These are phyloP conservation scores for Hygrophorus pudorinus DNA, from an alignment of 768 basidiomycete genomes.

Conservation along the genomic window DNA sequence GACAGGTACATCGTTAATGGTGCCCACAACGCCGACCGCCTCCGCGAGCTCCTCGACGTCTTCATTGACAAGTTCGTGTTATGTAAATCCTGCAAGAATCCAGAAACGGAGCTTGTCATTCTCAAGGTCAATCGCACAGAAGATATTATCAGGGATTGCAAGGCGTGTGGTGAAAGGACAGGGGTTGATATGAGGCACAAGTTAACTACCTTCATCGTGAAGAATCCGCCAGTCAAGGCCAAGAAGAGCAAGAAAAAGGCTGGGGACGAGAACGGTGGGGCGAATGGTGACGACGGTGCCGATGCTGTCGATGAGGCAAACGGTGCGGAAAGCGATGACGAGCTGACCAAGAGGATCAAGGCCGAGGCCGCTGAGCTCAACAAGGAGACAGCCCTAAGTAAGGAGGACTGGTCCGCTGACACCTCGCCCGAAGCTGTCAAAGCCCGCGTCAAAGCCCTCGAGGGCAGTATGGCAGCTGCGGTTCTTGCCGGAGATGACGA, in stretches of 20 bases:
- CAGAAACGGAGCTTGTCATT: slow-evolving; percentile 92
- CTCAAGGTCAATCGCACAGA: slow-evolving; percentile 74
- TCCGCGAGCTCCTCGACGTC: slow-evolving; percentile 89
- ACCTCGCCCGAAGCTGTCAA: slow-evolving; percentile 85
- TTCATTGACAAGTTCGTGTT: slow-evolving; percentile 99
- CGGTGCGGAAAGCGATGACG: slow-evolving; percentile 79
- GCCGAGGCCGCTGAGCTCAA: slow-evolving; percentile 77
- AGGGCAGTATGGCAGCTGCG: slow-evolving; percentile 43
- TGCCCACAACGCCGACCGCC: slow-evolving; percentile 81
- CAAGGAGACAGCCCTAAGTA: slow-evolving; percentile 44
- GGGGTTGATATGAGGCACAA: slow-evolving; percentile 95
- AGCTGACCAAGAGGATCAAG: slow-evolving; percentile 83
- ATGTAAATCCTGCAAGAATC: slow-evolving; percentile 97
- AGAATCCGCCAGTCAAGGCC: slow-evolving; percentile 89
- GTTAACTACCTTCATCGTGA: slow-evolving; percentile 90
- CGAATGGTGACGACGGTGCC: slow-evolving; percentile 19
- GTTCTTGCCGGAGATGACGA: slow-evolving; percentile 65
- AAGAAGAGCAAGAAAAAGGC: slow-evolving; percentile 60
- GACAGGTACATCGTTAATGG: slow-evolving; percentile 99
- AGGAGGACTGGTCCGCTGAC: slow-evolving; percentile 88
- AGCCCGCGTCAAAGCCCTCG: slow-evolving; percentile 66
- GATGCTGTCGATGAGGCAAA: slow-evolving; percentile 34
- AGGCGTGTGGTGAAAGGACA: slow-evolving; percentile 92
- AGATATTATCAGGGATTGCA: slow-evolving; percentile 92
- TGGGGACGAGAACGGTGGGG: slow-evolving; percentile 17